Percentiles rank a stretch among this genome's conserved stretches.
Conservation (phyloP, 371 early-diverging fungal genomes). For the Smittium mucronatum region DNA sequence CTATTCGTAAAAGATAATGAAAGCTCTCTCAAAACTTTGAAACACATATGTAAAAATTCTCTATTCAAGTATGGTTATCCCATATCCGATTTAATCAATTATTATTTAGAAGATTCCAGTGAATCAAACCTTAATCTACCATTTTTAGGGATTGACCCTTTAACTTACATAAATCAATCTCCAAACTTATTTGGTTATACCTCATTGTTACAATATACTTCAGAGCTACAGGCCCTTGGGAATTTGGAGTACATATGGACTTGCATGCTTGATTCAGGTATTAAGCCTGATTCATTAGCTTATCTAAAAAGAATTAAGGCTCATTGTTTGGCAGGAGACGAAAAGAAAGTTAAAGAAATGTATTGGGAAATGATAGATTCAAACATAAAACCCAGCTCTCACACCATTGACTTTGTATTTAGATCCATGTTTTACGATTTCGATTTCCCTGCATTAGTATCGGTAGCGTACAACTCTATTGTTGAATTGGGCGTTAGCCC, state of each 20-base stretch:
- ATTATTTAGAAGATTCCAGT: neutral
- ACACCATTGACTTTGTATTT: slow-evolving; percentile 5
- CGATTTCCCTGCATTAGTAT: neutral
- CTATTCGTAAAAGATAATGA: neutral
- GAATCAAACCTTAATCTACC: neutral
- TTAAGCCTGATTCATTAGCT: neutral
- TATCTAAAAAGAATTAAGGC: slow-evolving; percentile 8
- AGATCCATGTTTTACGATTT: neutral
- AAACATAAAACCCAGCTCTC: neutral
- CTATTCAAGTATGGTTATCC: neutral
- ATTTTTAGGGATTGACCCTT: neutral
- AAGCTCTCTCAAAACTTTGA: neutral
- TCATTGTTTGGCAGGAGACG: neutral
- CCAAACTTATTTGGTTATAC: slow-evolving; percentile 4
- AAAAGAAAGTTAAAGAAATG: neutral
- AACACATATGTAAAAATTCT: neutral
- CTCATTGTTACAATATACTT: neutral
- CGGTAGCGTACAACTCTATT: neutral
- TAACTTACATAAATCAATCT: neutral
- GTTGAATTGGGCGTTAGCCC: neutral
- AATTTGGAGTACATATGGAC: slow-evolving; percentile 4
- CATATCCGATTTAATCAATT: neutral
- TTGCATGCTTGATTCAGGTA: slow-evolving; percentile 3
- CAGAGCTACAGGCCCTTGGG: neutral
- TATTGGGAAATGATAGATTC: slow-evolving; percentile 9